Base-by-base conservation (phyloP, 164 flowering plant species). In the Akebia trifoliata region DNA sequence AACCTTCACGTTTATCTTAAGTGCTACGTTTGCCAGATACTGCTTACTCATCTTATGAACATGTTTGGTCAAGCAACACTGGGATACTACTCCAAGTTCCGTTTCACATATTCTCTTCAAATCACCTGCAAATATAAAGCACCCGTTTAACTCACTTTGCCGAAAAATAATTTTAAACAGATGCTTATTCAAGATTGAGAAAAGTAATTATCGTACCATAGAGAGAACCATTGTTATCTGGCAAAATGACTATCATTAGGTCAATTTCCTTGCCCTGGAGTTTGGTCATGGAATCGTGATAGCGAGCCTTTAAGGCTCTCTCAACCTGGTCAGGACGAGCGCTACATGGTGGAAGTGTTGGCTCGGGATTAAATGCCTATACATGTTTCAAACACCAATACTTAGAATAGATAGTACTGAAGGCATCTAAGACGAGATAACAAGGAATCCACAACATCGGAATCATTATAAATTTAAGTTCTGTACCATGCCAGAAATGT, bases 1-100 rank as follows among this genome's bases (percentile, higher is more conserved):
- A 58, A 92, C 97, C 70, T 92, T 93, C 17, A 86, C 99, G 68
- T 93, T 93, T 14, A 93, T 90, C 65, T 93, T 93, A 32, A 93
- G 65, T 6, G 99, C 80, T 39, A 90, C 95, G 73, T 87, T 93
- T 3, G 96, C 95, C 50, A 93, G 64, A 54, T 90, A 93, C 30
- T 87, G 97, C 49, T 80, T 86, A 45, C 76, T 86, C 83, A 75
- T 83, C 69, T 47, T 80, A 48, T 73, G 84, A 0, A 84, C 96
- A 72, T 91, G 94, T 58, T 86, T 84, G 1, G 87, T 77, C 73
- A 86, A 69, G 57, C 97, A 91, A 61, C 97, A 91, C 63, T 91
- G 96, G 1, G 97, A 86, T 28, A 91, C 92, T 29, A 91, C 57
- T 5, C 97, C 97, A 56, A 91, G 94, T 20, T 91, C 96, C 2